Evolutionary conservation across 768 basidiomycete species (phyloP).

Genomic region (Ramaria sp.): DNA sequence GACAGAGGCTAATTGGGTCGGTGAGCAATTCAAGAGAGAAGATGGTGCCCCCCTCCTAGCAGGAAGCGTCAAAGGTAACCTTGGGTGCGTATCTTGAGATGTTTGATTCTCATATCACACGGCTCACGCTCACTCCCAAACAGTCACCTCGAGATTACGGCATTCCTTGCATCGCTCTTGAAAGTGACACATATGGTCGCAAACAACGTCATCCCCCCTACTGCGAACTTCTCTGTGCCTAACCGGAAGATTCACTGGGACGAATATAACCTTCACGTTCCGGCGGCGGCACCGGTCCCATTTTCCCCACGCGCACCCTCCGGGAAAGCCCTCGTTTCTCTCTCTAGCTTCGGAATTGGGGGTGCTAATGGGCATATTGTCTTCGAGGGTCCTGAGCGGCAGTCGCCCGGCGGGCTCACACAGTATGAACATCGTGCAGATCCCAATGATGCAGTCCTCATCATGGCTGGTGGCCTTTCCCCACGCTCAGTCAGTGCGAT

Average conservation of each 20-base stretch:
- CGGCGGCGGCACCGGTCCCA: slow-evolving; percentile 17
- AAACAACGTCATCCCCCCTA: slow-evolving; percentile 27
- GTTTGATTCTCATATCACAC: neutral
- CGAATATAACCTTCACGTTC: slow-evolving; percentile 26
- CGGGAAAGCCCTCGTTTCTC: slow-evolving; percentile 25
- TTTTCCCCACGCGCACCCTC: slow-evolving; percentile 16
- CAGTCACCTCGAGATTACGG: slow-evolving; percentile 31
- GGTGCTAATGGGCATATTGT: slow-evolving; percentile 35
- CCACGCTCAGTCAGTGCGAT: slow-evolving; percentile 19
- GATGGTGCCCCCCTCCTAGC: slow-evolving; percentile 22
- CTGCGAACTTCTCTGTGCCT: slow-evolving; percentile 23
- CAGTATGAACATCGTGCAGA: neutral
- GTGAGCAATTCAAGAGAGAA: slow-evolving; percentile 23
- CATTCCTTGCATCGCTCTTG: slow-evolving; percentile 34
- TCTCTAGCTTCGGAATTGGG: slow-evolving; percentile 35
- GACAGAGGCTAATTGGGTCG: slow-evolving; percentile 39
- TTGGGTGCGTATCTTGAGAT: slow-evolving; percentile 24
- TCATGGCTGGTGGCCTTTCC: slow-evolving; percentile 28
- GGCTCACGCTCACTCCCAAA: neutral
- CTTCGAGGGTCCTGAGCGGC: slow-evolving; percentile 18
- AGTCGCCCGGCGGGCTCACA: neutral
- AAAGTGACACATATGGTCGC: slow-evolving; percentile 33
- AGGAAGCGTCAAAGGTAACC: slow-evolving; percentile 38
- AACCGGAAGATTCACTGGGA: slow-evolving; percentile 33
- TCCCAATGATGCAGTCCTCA: slow-evolving; percentile 15